A percentile compares a stretch with the other conserved stretches of the same genome.
Conservation (phyloP, 2,329 filamentous ascomycete genomes). For the Gliomastix tumulicola region DNA sequence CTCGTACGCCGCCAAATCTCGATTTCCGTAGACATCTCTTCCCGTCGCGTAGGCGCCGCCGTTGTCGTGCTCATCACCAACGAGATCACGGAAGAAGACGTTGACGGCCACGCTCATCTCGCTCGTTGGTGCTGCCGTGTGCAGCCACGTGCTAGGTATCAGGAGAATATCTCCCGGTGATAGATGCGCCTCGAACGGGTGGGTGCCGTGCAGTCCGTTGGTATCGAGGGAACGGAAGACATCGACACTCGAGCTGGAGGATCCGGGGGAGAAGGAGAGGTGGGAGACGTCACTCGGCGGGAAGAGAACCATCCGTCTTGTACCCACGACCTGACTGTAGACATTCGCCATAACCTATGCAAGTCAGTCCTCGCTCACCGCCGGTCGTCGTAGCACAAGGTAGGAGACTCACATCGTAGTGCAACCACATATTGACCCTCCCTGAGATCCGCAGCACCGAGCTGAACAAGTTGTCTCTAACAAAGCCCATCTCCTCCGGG, state of each 20-base stretch:
- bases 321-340: constrained; percentile 70
- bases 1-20: constrained; percentile 79
- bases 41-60: constrained; percentile 63
- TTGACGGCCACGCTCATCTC: constrained; percentile 74
- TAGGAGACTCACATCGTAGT: constrained; percentile 72
- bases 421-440: constrained; percentile 79
- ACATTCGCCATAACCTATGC: constrained; percentile 76
- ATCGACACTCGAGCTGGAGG: constrained; percentile 73
- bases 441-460: constrained; percentile 76
- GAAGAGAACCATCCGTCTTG: constrained; percentile 69
- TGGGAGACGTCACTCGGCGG: constrained; percentile 67
- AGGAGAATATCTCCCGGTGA: constrained; percentile 70
- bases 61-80: too few relatives aligned
- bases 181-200: constrained; percentile 61
- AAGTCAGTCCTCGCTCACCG: too few relatives aligned
- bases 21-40: constrained; percentile 81
- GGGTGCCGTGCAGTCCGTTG: constrained; percentile 35
- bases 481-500: constrained; percentile 52
- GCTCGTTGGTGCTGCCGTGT: constrained; percentile 58
- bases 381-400: too few relatives aligned
- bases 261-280: constrained; percentile 66
- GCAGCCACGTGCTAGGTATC: constrained; percentile 78
- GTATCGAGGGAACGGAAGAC: constrained; percentile 50
- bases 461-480: constrained; percentile 62
- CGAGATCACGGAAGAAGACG: constrained; percentile 75